Evolutionary conservation across 495 filamentous ascomycete species (phyloP).

Genomic region (Pseudotulostoma volvatum): DNA sequence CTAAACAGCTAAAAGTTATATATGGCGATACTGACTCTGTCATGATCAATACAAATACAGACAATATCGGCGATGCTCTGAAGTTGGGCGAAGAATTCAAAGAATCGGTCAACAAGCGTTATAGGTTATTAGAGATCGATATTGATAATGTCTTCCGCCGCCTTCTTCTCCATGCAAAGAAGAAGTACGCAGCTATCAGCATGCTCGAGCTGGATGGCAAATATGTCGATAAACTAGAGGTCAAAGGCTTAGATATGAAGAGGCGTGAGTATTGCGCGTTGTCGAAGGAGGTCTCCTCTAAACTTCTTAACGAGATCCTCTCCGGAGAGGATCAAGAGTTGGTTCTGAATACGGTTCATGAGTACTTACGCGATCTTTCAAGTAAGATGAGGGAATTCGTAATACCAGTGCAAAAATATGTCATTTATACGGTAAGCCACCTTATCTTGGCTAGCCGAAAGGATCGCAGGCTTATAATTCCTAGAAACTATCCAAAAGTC

Average conservation of each 20-base stretch:
- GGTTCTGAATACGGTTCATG: constrained; percentile 78
- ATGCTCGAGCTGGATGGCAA: constrained; percentile 80
- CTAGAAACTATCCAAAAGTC: constrained; percentile 79
- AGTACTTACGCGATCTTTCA: constrained; percentile 70
- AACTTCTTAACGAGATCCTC: constrained; percentile 73
- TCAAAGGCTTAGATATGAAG: constrained; percentile 97
- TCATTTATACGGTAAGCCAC: constrained; percentile 63
- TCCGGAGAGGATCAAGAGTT: constrained; percentile 85
- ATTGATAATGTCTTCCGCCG: constrained; percentile 96
- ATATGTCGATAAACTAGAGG: constrained; percentile 83
- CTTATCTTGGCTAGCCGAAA: background rate
- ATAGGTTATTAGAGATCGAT: constrained; percentile 84
- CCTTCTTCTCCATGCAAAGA: constrained; percentile 89
- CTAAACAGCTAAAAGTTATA: constrained; percentile 74
- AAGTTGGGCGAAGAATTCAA: constrained; percentile 76
- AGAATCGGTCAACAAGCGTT: constrained; percentile 70
- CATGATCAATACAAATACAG: constrained; percentile 98
- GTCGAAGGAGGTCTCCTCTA: constrained; percentile 78
- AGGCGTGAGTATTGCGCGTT: constrained; percentile 88
- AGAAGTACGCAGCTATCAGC: constrained; percentile 98
- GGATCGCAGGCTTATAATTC: constrained; percentile 1
- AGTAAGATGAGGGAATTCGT: constrained; percentile 63
- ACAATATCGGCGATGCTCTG: constrained; percentile 79
- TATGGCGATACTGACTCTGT: constrained; percentile 99
- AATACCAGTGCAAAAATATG: constrained; percentile 71